A percentile compares a stretch with the other conserved stretches of the same genome.
Evolutionary conservation across 768 basidiomycete species (phyloP).

Genomic region (Lactifluus pinguis): DNA sequence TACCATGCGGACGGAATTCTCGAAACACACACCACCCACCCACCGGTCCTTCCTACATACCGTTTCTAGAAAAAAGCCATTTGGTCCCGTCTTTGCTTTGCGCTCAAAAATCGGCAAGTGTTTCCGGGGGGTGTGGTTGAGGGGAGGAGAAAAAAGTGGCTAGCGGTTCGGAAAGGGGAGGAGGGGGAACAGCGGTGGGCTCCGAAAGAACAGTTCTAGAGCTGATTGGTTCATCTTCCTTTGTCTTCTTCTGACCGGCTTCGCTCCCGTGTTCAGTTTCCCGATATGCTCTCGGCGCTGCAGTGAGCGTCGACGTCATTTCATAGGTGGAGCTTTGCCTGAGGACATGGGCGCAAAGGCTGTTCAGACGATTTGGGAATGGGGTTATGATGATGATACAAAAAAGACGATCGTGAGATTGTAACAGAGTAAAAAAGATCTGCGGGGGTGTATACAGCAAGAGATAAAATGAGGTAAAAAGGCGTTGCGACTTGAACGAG

Average conservation of each 20-base stretch:
- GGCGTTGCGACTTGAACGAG: not conserved
- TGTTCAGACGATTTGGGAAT: not conserved
- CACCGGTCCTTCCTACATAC: too few species aligned
- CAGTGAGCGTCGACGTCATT: too few species aligned
- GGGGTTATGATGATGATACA: slow-evolving; percentile 9
- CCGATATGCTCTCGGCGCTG: not conserved
- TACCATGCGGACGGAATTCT: slow-evolving; percentile 9
- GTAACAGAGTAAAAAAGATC: slow-evolving; percentile 1
- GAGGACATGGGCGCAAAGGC: not conserved
- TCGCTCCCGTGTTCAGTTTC: not conserved
- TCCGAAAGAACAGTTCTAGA: too few species aligned
- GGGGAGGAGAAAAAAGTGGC: too few species aligned
- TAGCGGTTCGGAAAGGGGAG: too few species aligned
- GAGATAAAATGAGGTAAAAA: not conserved
- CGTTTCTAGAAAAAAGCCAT: slow-evolving; percentile 2
- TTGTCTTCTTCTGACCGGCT: too few species aligned
- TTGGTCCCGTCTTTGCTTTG: too few species aligned
- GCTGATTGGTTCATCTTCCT: too few species aligned
- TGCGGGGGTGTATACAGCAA: slow-evolving; percentile 5
- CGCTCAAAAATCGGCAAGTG: too few species aligned
- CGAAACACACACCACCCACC: not conserved
- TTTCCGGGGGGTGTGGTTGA: too few species aligned
- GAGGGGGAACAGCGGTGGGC: too few species aligned
- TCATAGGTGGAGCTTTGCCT: not conserved
- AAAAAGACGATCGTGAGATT: slow-evolving; percentile 1